Conservation (phyloP, 2,329 filamentous ascomycete species). For the Neopestalotiopsis sp. region DNA sequence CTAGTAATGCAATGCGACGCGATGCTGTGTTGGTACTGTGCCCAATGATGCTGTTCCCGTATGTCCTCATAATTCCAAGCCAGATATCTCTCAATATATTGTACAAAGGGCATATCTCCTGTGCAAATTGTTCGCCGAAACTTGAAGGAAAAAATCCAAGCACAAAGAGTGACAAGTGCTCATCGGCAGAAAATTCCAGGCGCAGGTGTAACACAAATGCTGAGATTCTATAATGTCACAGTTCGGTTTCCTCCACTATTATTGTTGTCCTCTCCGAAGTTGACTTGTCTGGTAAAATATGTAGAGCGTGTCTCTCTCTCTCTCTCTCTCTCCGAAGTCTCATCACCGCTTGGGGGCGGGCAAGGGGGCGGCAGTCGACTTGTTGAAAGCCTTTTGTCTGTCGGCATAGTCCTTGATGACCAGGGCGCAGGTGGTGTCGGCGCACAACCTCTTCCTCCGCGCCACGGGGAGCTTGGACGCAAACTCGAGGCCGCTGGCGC, state of each 20-base stretch:
- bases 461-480: slow-evolving; percentile 76
- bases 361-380: slow-evolving; percentile 30
- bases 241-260: background rate
- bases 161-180: background rate
- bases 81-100: slow-evolving; percentile 4
- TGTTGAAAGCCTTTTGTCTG: slow-evolving; percentile 63
- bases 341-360: slow-evolving; percentile 23
- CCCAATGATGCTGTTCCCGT: background rate
- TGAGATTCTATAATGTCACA: slow-evolving; percentile 22
- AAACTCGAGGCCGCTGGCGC: slow-evolving; percentile 91
- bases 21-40: slow-evolving; percentile 2
- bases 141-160: background rate
- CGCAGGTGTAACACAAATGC: background rate
- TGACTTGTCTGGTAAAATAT: background rate
- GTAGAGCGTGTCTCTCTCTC: no score
- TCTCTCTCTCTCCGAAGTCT: no score
- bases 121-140: background rate
- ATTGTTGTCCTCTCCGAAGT: slow-evolving; percentile 10
- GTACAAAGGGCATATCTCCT: background rate
- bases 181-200: slow-evolving; percentile 1
- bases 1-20: slow-evolving; percentile 22
- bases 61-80: background rate
- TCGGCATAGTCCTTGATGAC: slow-evolving; percentile 80
- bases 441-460: slow-evolving; percentile 80
- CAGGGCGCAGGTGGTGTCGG: slow-evolving; percentile 84